These are phyloP conservation scores for Triangularia setosa DNA, from an alignment of 2,329 filamentous ascomycete species.

Conservation along the genomic window DNA sequence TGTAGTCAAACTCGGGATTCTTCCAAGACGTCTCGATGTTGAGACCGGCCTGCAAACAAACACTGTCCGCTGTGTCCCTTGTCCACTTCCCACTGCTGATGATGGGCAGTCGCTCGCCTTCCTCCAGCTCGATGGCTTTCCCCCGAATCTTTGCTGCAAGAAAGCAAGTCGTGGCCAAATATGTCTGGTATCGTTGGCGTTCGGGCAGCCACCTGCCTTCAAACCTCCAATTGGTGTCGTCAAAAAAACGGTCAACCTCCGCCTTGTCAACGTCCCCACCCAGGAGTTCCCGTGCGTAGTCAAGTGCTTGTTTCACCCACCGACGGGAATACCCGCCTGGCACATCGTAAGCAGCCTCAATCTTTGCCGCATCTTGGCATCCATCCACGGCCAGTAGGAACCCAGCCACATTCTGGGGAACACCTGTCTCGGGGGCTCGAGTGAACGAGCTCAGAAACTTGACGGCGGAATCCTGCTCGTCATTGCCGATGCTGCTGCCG, in stretches of 20 bases:
- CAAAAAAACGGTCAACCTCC: conserved; percentile 3
- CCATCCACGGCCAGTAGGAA: conserved; percentile 13
- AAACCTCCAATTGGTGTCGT: conserved; percentile 10
- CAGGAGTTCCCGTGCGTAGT: conserved; percentile 6
- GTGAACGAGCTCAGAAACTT: conserved; percentile 5
- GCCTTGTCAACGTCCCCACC: not conserved
- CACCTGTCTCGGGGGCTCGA: not conserved
- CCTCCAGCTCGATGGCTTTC: not conserved
- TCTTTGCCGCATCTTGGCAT: conserved; percentile 8
- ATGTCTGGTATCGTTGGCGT: conserved; percentile 10
- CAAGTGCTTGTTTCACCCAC: conserved; percentile 11
- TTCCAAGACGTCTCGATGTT: conserved; percentile 4
- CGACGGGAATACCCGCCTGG: conserved; percentile 4
- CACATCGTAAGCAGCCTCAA: conserved; percentile 12
- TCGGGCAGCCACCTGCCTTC: conserved; percentile 9
- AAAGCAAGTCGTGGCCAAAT: not conserved
- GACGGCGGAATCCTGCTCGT: conserved; percentile 4
- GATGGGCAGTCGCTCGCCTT: conserved; percentile 7
- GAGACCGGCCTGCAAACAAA: conserved; percentile 6
- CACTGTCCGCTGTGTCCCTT: not conserved
- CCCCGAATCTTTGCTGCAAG: conserved; percentile 2
- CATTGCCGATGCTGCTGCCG: conserved; percentile 16
- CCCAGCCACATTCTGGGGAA: conserved; percentile 8
- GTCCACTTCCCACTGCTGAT: conserved; percentile 15
- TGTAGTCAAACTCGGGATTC: conserved; percentile 10